Evolutionary conservation across 805 yeast genomes (phyloP).

Genomic region (Gaillardinia entomophila): DNA sequence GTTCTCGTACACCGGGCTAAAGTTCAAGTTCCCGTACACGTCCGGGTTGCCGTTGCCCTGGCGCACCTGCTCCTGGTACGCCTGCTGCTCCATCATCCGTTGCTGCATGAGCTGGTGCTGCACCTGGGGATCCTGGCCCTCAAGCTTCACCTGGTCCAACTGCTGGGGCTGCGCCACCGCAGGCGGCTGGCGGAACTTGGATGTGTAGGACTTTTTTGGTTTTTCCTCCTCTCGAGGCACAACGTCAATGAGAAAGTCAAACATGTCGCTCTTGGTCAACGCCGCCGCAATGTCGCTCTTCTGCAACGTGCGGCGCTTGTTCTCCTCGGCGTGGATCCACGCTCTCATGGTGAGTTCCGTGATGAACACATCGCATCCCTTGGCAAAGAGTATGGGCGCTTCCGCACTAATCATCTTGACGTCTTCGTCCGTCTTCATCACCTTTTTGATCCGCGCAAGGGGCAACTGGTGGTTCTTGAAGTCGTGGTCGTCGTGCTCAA

Average conservation of each 20-base stretch:
- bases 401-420: constrained; percentile 98
- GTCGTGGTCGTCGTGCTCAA: constrained; percentile 84
- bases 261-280: constrained; percentile 90
- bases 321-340: constrained; percentile 97
- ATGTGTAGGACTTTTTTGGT: constrained; percentile 35
- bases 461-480: constrained; percentile 94
- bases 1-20: constrained; percentile 5
- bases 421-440: constrained; percentile 96
- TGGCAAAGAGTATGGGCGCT: constrained; percentile 95
- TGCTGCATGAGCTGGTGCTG: constrained; percentile 11
- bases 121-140: constrained; percentile 5
- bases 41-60: constrained; percentile 3
- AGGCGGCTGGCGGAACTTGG: constrained; percentile 1
- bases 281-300: constrained; percentile 95
- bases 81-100: constrained; percentile 6
- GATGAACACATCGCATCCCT: constrained; percentile 95
- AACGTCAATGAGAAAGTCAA: constrained; percentile 92
- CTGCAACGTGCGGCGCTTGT: constrained; percentile 90
- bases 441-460: constrained; percentile 91
- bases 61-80: constrained; percentile 1
- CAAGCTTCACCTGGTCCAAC: constrained; percentile 8
- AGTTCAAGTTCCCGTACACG: constrained; percentile 3
- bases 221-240: constrained; percentile 86
- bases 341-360: constrained; percentile 98
- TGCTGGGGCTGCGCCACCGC: constrained; percentile 3